phyloP scores from a whole-genome alignment of 2,329 filamentous ascomycete genomes.

The Macrophomina phaseolina region DNA sequence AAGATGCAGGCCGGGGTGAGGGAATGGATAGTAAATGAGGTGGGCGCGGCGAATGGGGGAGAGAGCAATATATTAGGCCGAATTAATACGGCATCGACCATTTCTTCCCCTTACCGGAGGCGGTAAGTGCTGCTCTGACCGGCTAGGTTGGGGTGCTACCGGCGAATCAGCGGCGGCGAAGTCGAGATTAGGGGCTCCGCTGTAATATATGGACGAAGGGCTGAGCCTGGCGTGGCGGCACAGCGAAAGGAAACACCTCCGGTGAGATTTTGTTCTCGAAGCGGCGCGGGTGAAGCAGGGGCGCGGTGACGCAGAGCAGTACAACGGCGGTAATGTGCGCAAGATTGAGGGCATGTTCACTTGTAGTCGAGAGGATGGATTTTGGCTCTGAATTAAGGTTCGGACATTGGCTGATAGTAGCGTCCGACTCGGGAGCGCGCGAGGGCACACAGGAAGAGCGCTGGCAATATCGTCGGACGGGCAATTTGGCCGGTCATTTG shows the following conservation, averaged over 20 bases:
- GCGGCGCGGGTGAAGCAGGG: not conserved
- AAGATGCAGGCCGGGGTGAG: too few relatives aligned
- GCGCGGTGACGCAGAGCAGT: not conserved
- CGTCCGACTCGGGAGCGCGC: not conserved
- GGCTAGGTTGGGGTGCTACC: not conserved
- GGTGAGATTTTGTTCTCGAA: not conserved
- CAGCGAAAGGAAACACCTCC: not conserved
- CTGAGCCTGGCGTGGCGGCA: not conserved
- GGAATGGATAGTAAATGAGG: not conserved
- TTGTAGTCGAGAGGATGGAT: not conserved
- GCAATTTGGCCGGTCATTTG: not conserved
- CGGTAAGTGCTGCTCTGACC: not conserved
- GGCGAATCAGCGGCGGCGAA: not conserved
- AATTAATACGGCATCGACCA: slow-evolving; percentile 8
- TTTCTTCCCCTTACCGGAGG: not conserved
- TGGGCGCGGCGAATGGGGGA: not conserved
- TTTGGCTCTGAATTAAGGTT: slow-evolving; percentile 22
- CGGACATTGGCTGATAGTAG: slow-evolving; percentile 18
- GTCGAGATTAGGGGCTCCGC: slow-evolving; percentile 13
- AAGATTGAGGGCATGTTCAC: slow-evolving; percentile 5
- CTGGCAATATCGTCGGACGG: not conserved
- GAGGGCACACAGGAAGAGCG: not conserved
- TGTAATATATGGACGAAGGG: slow-evolving; percentile 2
- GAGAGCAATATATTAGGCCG: slow-evolving; percentile 15
- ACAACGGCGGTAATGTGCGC: slow-evolving; percentile 3